Evolutionary conservation across 768 basidiomycete species (phyloP).

Genomic region (Tremella yokohamensis): DNA sequence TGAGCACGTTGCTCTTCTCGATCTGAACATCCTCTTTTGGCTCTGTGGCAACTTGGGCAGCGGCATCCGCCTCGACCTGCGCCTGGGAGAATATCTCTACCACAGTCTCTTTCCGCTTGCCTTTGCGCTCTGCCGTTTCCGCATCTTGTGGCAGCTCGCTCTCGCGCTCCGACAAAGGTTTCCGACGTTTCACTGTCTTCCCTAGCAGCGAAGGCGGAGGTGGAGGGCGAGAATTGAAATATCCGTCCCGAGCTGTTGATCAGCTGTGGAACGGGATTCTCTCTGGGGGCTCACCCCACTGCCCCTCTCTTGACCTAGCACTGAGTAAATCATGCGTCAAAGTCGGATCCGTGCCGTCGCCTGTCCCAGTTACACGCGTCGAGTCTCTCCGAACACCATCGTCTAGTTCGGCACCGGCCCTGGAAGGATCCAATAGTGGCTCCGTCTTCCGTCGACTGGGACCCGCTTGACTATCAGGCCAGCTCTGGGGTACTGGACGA

Average conservation of each 20-base stretch:
- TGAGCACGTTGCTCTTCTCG: constrained; percentile 93
- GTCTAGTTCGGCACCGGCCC: constrained; percentile 25
- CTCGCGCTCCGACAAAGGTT: not conserved
- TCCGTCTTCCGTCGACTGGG: not conserved
- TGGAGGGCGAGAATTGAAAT: constrained; percentile 29
- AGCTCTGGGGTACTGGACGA: constrained; percentile 2
- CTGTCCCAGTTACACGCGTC: constrained; percentile 24
- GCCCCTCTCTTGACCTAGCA: constrained; percentile 28
- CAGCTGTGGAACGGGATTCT: constrained; percentile 5
- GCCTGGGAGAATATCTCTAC: constrained; percentile 3
- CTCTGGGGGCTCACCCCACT: constrained; percentile 35
- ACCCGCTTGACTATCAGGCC: not conserved
- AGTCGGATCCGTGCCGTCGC: constrained; percentile 35
- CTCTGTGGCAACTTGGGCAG: constrained; percentile 8
- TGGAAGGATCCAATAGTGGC: constrained; percentile 18
- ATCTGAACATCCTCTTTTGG: constrained; percentile 51
- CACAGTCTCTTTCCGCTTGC: constrained; percentile 2
- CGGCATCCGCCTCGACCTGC: constrained; percentile 11
- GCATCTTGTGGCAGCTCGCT: not conserved
- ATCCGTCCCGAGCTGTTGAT: constrained; percentile 34
- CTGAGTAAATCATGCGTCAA: constrained; percentile 37
- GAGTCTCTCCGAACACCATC: constrained; percentile 22
- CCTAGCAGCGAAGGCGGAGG: constrained; percentile 18
- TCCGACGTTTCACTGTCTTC: constrained; percentile 18
- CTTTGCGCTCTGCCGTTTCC: not conserved